A percentile compares a stretch with the other conserved stretches of the same genome.
These are phyloP conservation scores for Acorus gramineus DNA, from an alignment of 106 monocot genomes.

Conservation along the genomic window DNA sequence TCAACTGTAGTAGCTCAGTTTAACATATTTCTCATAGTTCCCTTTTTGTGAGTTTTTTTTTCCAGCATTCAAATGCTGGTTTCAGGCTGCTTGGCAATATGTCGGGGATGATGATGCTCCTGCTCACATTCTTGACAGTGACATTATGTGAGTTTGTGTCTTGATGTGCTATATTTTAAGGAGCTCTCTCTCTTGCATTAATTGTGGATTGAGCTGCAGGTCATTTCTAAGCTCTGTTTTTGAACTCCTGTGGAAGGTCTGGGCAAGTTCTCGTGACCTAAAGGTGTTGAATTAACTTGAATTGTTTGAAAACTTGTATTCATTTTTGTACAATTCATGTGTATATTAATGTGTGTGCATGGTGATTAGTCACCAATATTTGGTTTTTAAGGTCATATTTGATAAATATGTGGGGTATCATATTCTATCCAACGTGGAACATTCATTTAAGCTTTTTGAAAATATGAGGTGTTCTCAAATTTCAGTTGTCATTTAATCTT, in stretches of 20 bases:
- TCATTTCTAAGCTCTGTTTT: conserved; percentile 96
- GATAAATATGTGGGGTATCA: too few species aligned
- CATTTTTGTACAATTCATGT: too few species aligned
- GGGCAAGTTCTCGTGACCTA: conserved; percentile 79
- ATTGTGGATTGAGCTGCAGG: conserved; percentile 20
- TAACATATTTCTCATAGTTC: conserved; percentile 2
- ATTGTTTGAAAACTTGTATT: too few species aligned
- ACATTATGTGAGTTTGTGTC: conserved; percentile 61
- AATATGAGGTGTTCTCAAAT: too few species aligned
- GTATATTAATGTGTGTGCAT: too few species aligned
- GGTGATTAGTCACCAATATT: too few species aligned
- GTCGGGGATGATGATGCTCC: conserved; percentile 43
- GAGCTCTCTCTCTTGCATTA: too few species aligned
- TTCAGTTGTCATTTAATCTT: too few species aligned
- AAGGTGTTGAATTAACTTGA: conserved; percentile 36
- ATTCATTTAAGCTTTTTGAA: too few species aligned
- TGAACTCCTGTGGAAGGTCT: conserved; percentile 77
- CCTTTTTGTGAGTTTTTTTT: conserved; percentile 5
- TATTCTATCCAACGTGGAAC: too few species aligned
- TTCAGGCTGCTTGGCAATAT: conserved; percentile 74
- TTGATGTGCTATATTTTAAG: not conserved
- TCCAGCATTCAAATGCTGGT: conserved; percentile 91
- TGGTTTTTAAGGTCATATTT: too few species aligned
- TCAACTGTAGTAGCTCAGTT: not conserved
- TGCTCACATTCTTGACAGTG: conserved; percentile 57